These are phyloP conservation scores for Geotrichum europaeum DNA, from an alignment of 1,139 yeast species.

Conservation along the genomic window DNA sequence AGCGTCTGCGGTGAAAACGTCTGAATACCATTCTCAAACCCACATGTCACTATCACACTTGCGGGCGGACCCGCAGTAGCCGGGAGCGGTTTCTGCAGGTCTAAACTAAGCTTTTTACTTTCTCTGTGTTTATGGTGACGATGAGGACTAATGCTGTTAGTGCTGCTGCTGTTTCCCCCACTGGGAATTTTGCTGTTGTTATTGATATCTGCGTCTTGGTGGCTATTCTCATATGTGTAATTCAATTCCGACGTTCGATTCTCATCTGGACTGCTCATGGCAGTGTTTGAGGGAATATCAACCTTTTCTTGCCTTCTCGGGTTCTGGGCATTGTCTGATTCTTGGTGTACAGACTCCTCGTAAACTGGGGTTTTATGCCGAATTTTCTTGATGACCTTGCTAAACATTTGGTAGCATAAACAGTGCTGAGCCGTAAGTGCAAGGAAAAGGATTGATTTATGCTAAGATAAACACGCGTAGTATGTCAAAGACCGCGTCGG, in stretches of 20 bases:
- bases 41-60: constrained; percentile 18
- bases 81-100: constrained; percentile 8
- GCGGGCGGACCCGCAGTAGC: neutral
- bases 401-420: neutral
- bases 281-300: neutral
- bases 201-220: neutral
- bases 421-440: neutral
- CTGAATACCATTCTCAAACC: constrained; percentile 21
- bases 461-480: neutral
- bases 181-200: neutral
- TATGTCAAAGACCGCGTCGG: neutral
- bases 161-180: neutral
- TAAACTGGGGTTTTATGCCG: neutral
- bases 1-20: neutral
- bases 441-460: no score
- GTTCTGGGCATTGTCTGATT: neutral
- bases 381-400: neutral
- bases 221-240: neutral
- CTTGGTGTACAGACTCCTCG: neutral
- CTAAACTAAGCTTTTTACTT: neutral
- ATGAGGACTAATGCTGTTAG: no score
- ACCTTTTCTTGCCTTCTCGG: neutral
- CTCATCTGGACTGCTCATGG: neutral
- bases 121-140: neutral
- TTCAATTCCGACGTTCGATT: neutral